These are phyloP conservation scores for Leishmania arabica DNA, from an alignment of 208 protist genomes.

Conservation along the genomic window DNA sequence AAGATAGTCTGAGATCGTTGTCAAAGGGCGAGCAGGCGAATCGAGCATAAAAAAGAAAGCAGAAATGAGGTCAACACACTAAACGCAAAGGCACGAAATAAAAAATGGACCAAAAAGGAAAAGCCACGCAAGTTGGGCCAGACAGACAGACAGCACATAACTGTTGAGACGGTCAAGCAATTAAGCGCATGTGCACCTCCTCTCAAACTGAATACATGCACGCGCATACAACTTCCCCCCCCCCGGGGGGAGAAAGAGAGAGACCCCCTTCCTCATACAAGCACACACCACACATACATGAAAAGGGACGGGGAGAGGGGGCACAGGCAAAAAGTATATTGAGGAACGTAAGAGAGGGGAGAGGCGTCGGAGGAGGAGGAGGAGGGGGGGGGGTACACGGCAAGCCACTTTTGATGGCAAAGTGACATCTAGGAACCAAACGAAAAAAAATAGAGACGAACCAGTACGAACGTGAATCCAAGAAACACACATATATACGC, in stretches of 20 bases:
- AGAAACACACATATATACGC: conserved; percentile 4
- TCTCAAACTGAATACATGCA: neutral
- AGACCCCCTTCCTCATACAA: too few species aligned
- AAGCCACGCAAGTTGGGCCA: neutral
- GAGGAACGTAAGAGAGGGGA: neutral
- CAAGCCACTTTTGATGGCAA: neutral
- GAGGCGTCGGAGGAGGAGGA: neutral
- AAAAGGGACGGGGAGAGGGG: neutral
- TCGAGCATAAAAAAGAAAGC: neutral
- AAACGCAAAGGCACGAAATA: neutral
- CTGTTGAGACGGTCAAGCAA: neutral
- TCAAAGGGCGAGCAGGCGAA: too few species aligned
- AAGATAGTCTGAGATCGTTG: neutral
- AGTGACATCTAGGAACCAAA: conserved; percentile 2
- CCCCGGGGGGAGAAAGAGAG: neutral
- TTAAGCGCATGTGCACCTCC: neutral
- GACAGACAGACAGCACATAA: neutral
- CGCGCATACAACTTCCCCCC: neutral
- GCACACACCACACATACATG: neutral
- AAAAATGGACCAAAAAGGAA: neutral
- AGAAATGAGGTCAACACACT: neutral
- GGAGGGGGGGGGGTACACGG: neutral
- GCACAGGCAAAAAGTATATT: conserved; percentile 1
- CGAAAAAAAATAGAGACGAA: conserved; percentile 8
- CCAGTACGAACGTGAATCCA: neutral